phyloP scores from a whole-genome alignment of 441 rosid species.

The Eutrema salsugineum region DNA sequence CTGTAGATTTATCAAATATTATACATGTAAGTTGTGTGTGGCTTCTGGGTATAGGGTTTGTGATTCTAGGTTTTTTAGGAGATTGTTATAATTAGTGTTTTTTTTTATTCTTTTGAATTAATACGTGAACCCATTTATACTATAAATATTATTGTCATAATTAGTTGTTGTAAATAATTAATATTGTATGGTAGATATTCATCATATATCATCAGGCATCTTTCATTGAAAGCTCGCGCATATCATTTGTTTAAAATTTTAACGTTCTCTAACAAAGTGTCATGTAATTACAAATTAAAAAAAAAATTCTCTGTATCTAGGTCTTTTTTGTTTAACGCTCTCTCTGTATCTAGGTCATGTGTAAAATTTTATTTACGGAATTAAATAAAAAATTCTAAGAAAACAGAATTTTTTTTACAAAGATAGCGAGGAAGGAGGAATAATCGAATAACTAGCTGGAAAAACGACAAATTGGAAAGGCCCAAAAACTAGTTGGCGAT shows the following conservation, averaged over 20 bases:
- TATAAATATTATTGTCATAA: not conserved
- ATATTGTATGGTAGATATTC: not conserved
- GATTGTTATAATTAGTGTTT: constrained; percentile 1
- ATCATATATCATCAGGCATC: not conserved
- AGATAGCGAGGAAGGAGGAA: no score
- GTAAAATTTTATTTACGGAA: no score
- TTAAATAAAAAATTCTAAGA: no score
- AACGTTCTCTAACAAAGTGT: not conserved
- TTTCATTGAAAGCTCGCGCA: not conserved
- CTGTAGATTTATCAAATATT: constrained; percentile 10
- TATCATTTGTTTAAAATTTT: not conserved
- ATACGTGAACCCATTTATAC: not conserved
- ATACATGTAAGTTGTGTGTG: constrained; percentile 22
- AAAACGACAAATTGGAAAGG: no score
- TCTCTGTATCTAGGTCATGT: no score
- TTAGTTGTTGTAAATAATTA: constrained; percentile 1
- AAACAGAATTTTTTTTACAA: no score
- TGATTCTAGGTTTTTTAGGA: constrained; percentile 18
- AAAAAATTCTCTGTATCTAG: no score
- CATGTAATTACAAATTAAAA: no score
- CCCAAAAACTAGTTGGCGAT: no score
- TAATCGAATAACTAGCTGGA: no score
- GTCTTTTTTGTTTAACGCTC: no score
- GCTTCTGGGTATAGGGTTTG: constrained; percentile 19
- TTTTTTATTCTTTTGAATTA: not conserved